phyloP scores from a whole-genome alignment of 2,329 filamentous ascomycete genomes.

The Alternaria ventricosa region DNA sequence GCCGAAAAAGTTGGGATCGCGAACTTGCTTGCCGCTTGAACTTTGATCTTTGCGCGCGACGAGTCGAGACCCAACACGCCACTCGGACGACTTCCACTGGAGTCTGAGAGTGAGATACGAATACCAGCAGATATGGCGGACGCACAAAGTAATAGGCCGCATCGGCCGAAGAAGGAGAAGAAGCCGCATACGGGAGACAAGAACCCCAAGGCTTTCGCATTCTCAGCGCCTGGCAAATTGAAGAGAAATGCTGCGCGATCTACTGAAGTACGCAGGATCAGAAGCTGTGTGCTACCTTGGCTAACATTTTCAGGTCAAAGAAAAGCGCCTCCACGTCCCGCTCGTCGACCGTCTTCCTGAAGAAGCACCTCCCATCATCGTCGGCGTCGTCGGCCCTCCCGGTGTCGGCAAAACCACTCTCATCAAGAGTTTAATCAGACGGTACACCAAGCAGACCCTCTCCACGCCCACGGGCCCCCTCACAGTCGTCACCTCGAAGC shows the following conservation, averaged over 20 bases:
- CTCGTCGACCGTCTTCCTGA: conserved; percentile 95
- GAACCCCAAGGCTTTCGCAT: conserved; percentile 92
- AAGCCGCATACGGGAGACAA: conserved; percentile 74
- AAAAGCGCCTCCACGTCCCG: conserved; percentile 94
- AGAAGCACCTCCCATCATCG: conserved; percentile 90
- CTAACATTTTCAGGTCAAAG: conserved; percentile 71
- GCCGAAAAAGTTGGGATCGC: conserved; percentile 33
- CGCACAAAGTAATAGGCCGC: conserved; percentile 77
- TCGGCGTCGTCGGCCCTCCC: conserved; percentile 92
- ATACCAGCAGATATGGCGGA: conserved; percentile 59
- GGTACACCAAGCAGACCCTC: conserved; percentile 95
- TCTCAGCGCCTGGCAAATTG: conserved; percentile 79
- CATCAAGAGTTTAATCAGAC: conserved; percentile 89
- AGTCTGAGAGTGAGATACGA: not conserved
- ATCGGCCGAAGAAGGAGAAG: conserved; percentile 88
- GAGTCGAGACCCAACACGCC: not conserved
- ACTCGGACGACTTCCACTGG: not conserved
- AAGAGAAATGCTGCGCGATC: conserved; percentile 76
- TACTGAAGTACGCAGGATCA: conserved; percentile 63
- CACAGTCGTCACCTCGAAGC: conserved; percentile 95
- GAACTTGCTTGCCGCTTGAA: conserved; percentile 14
- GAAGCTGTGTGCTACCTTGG: not conserved
- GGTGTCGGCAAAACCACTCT: conserved; percentile 95
- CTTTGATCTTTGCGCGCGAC: conserved; percentile 11
- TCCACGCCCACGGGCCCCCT: conserved; percentile 89